Evolutionary conservation across 352 stramenopile species (phyloP).

Genomic region (Saprolegnia parasitica): DNA sequence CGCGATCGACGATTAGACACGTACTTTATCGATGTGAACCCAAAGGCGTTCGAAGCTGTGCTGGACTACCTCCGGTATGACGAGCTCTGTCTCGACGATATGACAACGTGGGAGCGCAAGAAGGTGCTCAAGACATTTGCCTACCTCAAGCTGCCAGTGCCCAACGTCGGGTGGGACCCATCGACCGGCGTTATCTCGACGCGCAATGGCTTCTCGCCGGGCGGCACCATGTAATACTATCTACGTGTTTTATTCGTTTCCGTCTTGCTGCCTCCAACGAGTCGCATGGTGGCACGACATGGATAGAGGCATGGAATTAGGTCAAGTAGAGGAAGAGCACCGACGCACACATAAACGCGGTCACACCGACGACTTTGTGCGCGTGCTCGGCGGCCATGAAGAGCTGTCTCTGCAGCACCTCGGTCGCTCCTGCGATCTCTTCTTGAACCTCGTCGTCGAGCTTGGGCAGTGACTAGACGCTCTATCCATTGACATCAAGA

Average conservation of each 20-base stretch:
- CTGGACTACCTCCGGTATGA: slow-evolving; percentile 28
- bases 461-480: too few species aligned
- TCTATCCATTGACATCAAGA: too few species aligned
- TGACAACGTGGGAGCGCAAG: slow-evolving; percentile 21
- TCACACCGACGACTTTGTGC: slow-evolving; percentile 1
- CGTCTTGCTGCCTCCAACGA: background rate
- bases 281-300: background rate
- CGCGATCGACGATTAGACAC: slow-evolving; percentile 6
- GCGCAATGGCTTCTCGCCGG: slow-evolving; percentile 7
- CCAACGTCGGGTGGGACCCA: slow-evolving; percentile 18
- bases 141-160: slow-evolving; percentile 21
- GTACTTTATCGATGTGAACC: slow-evolving; percentile 28
- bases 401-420: background rate
- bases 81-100: slow-evolving; percentile 20
- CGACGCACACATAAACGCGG: slow-evolving; percentile 3
- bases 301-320: too few species aligned
- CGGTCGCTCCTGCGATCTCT: background rate
- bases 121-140: slow-evolving; percentile 26
- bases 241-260: background rate
- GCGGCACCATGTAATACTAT: slow-evolving; percentile 4
- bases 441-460: too few species aligned
- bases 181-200: slow-evolving; percentile 3
- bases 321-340: slow-evolving; percentile 6
- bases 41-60: slow-evolving; percentile 18
- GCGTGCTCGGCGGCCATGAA: background rate